A percentile compares a stretch with the other conserved stretches of the same genome.
Evolutionary conservation across 164 flowering plant species (phyloP).

Genomic region (Vitis vinifera): DNA sequence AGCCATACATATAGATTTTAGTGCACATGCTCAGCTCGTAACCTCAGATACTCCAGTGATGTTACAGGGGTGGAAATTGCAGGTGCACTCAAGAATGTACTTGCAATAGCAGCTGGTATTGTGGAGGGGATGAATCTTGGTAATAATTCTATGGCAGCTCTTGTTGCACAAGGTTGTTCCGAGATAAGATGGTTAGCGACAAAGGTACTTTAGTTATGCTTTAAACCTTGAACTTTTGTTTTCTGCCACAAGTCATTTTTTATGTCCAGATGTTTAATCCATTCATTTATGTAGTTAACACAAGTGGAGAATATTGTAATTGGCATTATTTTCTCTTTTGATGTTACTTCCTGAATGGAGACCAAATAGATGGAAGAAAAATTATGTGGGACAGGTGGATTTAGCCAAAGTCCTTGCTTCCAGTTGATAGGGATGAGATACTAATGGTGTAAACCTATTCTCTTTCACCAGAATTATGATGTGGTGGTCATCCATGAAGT

Average conservation of each 20-base stretch:
- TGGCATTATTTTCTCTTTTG: neutral
- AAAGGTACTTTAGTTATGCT: constrained; percentile 46
- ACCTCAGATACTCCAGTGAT: constrained; percentile 83
- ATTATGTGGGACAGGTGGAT: too few species aligned
- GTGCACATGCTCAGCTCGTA: constrained; percentile 36
- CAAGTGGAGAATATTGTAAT: neutral
- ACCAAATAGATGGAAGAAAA: too few species aligned
- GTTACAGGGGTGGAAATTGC: constrained; percentile 99
- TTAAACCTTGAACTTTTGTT: neutral
- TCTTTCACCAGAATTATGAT: neutral
- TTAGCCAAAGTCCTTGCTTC: too few species aligned
- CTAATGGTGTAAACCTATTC: too few species aligned
- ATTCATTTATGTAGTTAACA: too few species aligned
- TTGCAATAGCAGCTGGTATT: constrained; percentile 97
- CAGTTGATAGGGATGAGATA: too few species aligned
- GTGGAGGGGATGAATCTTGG: constrained; percentile 96
- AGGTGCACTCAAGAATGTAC: constrained; percentile 97
- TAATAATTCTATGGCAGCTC: constrained; percentile 97
- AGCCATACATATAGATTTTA: neutral
- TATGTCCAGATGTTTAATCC: neutral
- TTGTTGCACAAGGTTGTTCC: constrained; percentile 97
- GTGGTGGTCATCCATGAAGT: too few species aligned
- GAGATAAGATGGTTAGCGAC: constrained; percentile 98
- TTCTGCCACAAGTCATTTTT: neutral
- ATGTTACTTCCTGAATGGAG: neutral